These are phyloP conservation scores for Synchytrium microbalum DNA, from an alignment of 371 early-diverging fungal species.

Conservation along the genomic window DNA sequence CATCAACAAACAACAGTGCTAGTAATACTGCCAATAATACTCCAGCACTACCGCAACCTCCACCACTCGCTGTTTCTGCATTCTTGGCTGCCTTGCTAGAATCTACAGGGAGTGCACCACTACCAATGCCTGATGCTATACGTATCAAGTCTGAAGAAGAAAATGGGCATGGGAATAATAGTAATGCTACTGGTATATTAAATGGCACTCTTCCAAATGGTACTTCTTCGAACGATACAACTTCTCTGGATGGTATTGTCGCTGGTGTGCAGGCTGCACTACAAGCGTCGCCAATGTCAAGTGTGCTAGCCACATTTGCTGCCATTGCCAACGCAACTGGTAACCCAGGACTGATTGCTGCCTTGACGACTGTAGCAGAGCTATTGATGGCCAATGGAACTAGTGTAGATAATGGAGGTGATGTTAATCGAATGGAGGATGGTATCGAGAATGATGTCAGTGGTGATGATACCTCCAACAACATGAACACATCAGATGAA, in stretches of 20 bases:
- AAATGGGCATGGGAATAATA: not conserved
- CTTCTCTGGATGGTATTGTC: not conserved
- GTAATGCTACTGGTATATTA: too few relatives aligned
- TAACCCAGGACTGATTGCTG: not conserved
- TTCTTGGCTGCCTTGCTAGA: not conserved
- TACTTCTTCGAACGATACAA: not conserved
- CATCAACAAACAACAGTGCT: not conserved
- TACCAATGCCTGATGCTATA: too few relatives aligned
- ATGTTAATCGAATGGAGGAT: too few relatives aligned
- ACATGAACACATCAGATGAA: not conserved
- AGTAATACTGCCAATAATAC: not conserved
- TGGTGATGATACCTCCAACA: not conserved
- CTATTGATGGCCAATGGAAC: not conserved
- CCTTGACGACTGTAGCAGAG: not conserved
- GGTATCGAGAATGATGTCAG: too few relatives aligned
- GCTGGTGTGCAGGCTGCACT: not conserved
- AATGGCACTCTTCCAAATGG: too few relatives aligned
- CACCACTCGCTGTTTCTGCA: not conserved
- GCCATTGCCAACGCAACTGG: not conserved
- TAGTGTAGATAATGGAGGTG: not conserved
- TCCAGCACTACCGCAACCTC: too few relatives aligned
- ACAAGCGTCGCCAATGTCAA: not conserved
- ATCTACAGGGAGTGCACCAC: too few relatives aligned
- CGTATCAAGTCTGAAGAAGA: too few relatives aligned
- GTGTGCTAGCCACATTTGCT: not conserved